phyloP scores from a whole-genome alignment of 2,329 filamentous ascomycete genomes.

The Ophiostoma fasciatum region DNA sequence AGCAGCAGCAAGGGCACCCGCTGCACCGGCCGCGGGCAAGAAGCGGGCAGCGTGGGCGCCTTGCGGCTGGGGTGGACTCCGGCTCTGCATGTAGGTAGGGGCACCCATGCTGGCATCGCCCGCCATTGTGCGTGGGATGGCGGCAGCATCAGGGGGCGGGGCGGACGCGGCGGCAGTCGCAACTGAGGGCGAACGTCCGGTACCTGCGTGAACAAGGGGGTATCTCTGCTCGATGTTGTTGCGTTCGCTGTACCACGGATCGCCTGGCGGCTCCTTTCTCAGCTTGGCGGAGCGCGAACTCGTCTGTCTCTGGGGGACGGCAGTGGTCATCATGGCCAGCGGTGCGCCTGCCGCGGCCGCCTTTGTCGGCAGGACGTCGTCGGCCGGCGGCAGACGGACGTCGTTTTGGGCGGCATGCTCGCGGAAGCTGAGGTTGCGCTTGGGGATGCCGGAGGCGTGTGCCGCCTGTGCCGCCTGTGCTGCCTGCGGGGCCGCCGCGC shows the following conservation, averaged over 20 bases:
- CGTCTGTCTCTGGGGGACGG: conserved; percentile 3
- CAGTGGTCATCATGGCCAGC: too few species aligned
- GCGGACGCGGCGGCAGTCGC: too few species aligned
- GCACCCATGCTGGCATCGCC: too few species aligned
- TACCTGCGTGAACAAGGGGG: conserved; percentile 16
- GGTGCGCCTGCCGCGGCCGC: too few species aligned
- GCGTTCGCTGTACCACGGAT: conserved; percentile 29
- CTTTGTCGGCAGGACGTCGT: not conserved
- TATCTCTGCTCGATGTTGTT: conserved; percentile 27
- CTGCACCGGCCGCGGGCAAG: not conserved
- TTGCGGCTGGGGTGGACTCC: not conserved
- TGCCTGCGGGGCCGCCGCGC: too few species aligned
- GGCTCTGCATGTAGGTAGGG: not conserved
- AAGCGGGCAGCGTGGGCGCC: too few species aligned
- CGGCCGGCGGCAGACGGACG: conserved; percentile 19
- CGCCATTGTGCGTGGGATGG: conserved; percentile 1
- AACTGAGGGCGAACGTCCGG: too few species aligned
- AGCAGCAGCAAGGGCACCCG: conserved; percentile 7
- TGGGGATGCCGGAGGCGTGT: conserved; percentile 27
- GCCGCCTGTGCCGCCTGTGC: too few species aligned
- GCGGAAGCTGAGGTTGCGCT: conserved; percentile 45
- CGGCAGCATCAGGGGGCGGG: too few species aligned
- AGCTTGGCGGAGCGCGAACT: conserved; percentile 39
- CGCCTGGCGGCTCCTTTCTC: conserved; percentile 40
- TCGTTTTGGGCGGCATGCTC: conserved; percentile 37